These are phyloP conservation scores for Pseudoscleropodium purum DNA, from an alignment of 225 moss, liverwort and hornwort species.

Conservation along the genomic window DNA sequence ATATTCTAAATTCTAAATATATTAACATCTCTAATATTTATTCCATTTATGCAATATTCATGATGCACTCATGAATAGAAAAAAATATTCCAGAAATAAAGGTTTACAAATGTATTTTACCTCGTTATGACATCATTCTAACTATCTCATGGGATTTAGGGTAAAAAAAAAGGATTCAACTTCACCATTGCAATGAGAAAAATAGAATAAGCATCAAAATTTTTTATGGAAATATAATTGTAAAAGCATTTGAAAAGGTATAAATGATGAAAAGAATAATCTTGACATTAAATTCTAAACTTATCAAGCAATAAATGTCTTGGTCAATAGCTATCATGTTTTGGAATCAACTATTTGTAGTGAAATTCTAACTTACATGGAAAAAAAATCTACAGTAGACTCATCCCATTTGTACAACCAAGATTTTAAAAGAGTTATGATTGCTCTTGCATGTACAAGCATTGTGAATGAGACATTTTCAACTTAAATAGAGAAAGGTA, in stretches of 20 bases:
- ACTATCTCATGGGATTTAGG: no score
- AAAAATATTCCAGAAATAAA: background rate
- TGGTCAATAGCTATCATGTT: background rate
- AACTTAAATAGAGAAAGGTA: background rate
- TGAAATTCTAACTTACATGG: background rate
- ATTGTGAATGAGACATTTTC: background rate
- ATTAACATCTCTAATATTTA: no score
- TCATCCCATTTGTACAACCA: background rate
- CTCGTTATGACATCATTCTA: no score
- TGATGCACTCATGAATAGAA: background rate
- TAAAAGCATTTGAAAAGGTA: background rate
- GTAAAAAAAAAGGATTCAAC: background rate
- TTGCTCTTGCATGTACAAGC: background rate
- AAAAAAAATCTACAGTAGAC: background rate
- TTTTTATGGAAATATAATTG: background rate
- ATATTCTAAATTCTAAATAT: background rate
- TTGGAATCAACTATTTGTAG: background rate
- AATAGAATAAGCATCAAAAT: background rate
- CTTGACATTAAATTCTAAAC: background rate
- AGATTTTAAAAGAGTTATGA: background rate
- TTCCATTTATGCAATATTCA: background rate
- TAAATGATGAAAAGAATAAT: background rate
- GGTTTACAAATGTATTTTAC: no score
- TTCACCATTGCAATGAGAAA: background rate
- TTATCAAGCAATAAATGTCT: background rate